phyloP scores from a whole-genome alignment of 768 basidiomycete species.

The Chalciporus pseudorubinellus region DNA sequence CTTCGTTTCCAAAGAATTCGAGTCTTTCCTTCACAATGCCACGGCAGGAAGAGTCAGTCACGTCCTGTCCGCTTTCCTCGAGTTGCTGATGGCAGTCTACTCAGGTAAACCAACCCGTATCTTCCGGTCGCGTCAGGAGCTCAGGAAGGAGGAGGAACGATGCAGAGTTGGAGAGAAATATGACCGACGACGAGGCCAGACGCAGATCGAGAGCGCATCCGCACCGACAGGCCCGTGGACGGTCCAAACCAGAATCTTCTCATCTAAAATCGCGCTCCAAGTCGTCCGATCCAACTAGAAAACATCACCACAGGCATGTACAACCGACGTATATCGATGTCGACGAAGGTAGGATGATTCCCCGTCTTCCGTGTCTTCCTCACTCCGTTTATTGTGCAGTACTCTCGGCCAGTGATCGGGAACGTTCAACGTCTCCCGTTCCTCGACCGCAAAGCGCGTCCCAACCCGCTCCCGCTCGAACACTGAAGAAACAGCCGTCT shows the following conservation, averaged over 20 bases:
- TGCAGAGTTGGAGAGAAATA: constrained; percentile 8
- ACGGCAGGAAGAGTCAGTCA: constrained; percentile 37
- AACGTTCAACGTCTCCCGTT: constrained; percentile 21
- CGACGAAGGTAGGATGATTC: constrained; percentile 19
- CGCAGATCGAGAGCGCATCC: constrained; percentile 7
- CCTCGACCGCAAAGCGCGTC: constrained; percentile 10
- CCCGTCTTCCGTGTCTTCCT: background rate
- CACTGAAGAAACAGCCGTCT: constrained; percentile 36
- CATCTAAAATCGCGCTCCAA: constrained; percentile 22
- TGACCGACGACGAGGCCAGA: constrained; percentile 13
- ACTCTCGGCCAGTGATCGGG: constrained; percentile 19
- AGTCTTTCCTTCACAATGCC: constrained; percentile 67
- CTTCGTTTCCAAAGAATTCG: constrained; percentile 69
- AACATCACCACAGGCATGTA: background rate
- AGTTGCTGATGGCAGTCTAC: constrained; percentile 4
- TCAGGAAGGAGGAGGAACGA: constrained; percentile 6
- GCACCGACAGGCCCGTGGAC: constrained; percentile 9
- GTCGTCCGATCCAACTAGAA: constrained; percentile 14
- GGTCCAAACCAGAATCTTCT: constrained; percentile 1
- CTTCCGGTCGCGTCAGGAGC: constrained; percentile 11
- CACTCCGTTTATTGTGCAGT: constrained; percentile 18
- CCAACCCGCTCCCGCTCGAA: constrained; percentile 32
- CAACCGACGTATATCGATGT: background rate
- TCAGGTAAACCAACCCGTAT: constrained; percentile 16
- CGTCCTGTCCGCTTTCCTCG: background rate